Conservation (phyloP, 1,284 basidiomycete species). For the Boletus smithii region DNA sequence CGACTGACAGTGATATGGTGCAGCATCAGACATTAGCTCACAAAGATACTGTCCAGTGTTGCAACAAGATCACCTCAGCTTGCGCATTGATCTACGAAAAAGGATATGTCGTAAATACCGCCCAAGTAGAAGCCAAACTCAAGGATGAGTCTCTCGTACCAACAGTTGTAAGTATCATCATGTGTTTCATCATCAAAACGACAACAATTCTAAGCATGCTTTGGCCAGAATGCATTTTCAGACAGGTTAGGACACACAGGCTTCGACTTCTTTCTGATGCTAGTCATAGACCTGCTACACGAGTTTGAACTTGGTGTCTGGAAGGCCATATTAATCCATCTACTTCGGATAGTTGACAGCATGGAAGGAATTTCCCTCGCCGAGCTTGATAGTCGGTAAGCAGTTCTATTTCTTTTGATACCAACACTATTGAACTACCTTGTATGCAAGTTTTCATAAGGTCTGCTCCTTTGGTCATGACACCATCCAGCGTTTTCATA, state of each 20-base stretch:
- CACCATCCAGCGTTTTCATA: constrained; percentile 9
- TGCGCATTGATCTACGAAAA: constrained; percentile 22
- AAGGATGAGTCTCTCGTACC: constrained; percentile 4
- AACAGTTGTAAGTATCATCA: neutral
- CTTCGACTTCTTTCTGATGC: constrained; percentile 13
- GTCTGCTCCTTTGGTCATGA: constrained; percentile 14
- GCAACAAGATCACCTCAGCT: constrained; percentile 21
- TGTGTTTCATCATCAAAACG: too few species aligned
- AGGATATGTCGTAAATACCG: neutral
- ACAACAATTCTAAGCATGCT: too few species aligned
- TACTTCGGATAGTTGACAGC: constrained; percentile 14
- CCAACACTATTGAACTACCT: too few species aligned
- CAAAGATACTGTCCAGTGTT: constrained; percentile 20
- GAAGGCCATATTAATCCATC: constrained; percentile 14
- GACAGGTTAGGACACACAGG: neutral
- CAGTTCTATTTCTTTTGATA: too few species aligned
- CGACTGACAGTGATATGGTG: neutral
- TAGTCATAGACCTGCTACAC: constrained; percentile 25
- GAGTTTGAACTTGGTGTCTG: constrained; percentile 23
- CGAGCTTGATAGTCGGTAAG: too few species aligned
- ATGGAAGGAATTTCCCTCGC: too few species aligned
- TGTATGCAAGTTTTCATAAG: too few species aligned
- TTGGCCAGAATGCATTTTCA: constrained; percentile 10
- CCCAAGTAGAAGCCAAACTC: neutral
- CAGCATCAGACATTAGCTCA: constrained; percentile 5